Base-by-base conservation (phyloP, 768 basidiomycete species). In the Suillus tomentosus region DNA sequence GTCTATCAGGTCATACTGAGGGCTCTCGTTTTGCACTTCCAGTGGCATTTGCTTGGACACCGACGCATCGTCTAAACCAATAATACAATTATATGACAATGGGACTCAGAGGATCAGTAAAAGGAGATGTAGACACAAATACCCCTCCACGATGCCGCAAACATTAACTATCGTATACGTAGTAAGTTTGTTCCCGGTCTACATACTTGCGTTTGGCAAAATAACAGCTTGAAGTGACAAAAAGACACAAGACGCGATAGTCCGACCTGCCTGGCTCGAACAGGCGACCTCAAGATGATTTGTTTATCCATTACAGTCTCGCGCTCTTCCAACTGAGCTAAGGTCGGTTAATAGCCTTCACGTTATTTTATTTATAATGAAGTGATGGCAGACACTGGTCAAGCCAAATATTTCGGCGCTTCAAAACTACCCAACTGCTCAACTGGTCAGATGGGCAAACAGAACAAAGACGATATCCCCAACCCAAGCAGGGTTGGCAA, bases 401-500 rank as follows among this genome's bases (percentile, higher is more conserved):
- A 31, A 31, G 31, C 5, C 31, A 31, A 31, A 31, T 31, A 31
- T 31, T 31, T 31, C 6, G 31, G 31, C 31, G 31, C 31, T 31
- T 31, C 5, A 31, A 31, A 31, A 4, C 31, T 10, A 47, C 42
- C 17, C 42, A 43, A 37, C 36, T 31, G 36, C 10, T 10, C n/a
- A 31, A 31, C 31, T 37, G 9, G 22, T 50, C 48, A 13, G 8
- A 92, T 93, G 92, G 90, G 78, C 22, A 93, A 91, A 78, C 89
- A 88, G 67, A 76, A 78, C 65, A 87, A 84, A 71, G 84, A 84
- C 62, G 83, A 85, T 19, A 76, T 70, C 10, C 87, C 87, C 6
- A 90, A 84, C 64, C 79, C 86, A 2, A 82, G 79, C 73, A 83
- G 76, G 65, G 81, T 90, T 39, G 69, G 81, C 13, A 92, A 93